Conservation (phyloP, 2,329 filamentous ascomycete genomes). For the Microcyclospora pomicola region DNA sequence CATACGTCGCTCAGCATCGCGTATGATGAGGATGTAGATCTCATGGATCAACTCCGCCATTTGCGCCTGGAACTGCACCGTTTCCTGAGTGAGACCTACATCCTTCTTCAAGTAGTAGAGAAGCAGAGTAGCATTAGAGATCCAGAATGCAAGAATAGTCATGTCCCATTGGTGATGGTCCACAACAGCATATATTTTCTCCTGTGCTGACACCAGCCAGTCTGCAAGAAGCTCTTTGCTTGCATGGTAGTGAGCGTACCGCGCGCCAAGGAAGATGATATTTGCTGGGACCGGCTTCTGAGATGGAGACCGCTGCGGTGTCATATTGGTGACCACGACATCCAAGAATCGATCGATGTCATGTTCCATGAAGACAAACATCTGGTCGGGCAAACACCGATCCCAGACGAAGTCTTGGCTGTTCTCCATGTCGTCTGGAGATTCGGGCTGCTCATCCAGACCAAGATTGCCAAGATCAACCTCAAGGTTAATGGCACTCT, state of each 20-base stretch:
- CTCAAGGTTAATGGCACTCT: conserved; percentile 91
- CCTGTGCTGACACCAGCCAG: conserved; percentile 73
- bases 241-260: conserved; percentile 94
- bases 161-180: conserved; percentile 97
- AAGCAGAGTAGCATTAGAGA: conserved; percentile 90
- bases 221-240: conserved; percentile 70
- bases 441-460: conserved; percentile 89
- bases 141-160: conserved; percentile 98
- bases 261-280: conserved; percentile 85
- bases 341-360: conserved; percentile 86
- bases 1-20: conserved; percentile 87
- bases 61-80: conserved; percentile 79
- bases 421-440: conserved; percentile 62
- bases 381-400: conserved; percentile 87
- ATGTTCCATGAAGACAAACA: conserved; percentile 97
- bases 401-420: conserved; percentile 94
- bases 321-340: conserved; percentile 97
- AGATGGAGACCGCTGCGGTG: conserved; percentile 83
- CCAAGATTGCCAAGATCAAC: conserved; percentile 92
- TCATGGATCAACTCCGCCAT: conserved; percentile 92
- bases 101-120: conserved; percentile 97
- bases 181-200: conserved; percentile 95
- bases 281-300: conserved; percentile 97
- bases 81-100: conserved; percentile 62
- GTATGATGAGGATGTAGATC: conserved; percentile 94